Base-by-base conservation (phyloP, 345 rosid species). In the Rhodamnia rubescens region DNA sequence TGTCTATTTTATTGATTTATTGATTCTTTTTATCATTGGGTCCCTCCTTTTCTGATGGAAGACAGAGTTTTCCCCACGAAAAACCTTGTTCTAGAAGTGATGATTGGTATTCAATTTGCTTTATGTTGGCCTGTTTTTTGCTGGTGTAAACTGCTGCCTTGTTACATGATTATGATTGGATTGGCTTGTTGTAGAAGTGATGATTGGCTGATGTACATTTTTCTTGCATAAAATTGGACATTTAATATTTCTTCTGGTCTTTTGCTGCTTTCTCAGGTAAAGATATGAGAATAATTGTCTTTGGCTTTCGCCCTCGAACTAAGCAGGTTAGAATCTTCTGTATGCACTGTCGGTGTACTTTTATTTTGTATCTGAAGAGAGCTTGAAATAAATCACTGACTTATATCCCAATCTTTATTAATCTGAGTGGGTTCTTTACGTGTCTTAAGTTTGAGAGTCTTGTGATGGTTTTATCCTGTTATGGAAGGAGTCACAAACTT, bases 241-340 rank as follows among this genome's bases (percentile, higher is more conserved):
- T 18, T 36, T 21, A 18, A 69, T 69, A 69, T 36, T 69, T 36
- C 47, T 69, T 52, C 24, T 10, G 47, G 80, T 86, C 32, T 82
- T 27, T 47, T 82, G 59, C 82, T 84, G 57, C 57, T 86, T 53
- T 89, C 89, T 87, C 90, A 97, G 99, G 99, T 85, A 97, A 96
- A 89, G 99, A 97, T 90, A 96, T 97, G 99, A 94, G 98, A 89
- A 91, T 96, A 83, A 88, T 97, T 85, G 99, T 97, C 57, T 95
- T 95, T 89, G 98, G 99, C 86, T 97, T 97, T 87, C 99, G 89
- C 87, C 97, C 99, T 55, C 91, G 90, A 85, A 95, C 92, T 88
- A 96, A 91, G 93, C 97, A 93, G 99, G 99, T 96, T 47, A 86
- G 83, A 55, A 75, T 74, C 59, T 56, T 53, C 85, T 84, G 75